These are phyloP conservation scores for Ampelomyces quisqualis DNA, from an alignment of 2,329 filamentous ascomycete species.

Conservation along the genomic window DNA sequence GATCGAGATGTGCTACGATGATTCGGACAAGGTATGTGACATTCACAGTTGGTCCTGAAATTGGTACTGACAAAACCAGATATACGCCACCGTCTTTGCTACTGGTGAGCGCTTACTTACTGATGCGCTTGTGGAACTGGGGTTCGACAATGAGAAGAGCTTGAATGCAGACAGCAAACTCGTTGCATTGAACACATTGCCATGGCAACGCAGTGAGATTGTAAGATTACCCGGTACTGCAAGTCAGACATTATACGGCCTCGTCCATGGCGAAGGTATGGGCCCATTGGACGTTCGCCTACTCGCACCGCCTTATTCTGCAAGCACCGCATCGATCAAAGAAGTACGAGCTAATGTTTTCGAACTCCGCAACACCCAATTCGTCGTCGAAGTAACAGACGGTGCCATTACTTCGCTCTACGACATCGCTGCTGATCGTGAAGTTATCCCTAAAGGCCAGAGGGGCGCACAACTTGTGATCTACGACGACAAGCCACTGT, in stretches of 20 bases:
- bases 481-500: constrained; percentile 95
- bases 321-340: constrained; percentile 49
- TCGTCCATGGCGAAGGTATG: constrained; percentile 49
- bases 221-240: constrained; percentile 57
- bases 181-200: constrained; percentile 78
- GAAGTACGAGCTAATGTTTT: constrained; percentile 64
- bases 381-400: constrained; percentile 69
- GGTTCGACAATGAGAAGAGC: constrained; percentile 54
- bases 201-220: constrained; percentile 78
- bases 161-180: constrained; percentile 50
- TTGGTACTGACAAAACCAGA: constrained; percentile 38
- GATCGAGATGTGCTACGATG: constrained; percentile 98
- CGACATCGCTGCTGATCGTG: constrained; percentile 70
- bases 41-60: accelerated
- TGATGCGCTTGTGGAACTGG: constrained; percentile 68
- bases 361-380: constrained; percentile 74
- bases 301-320: constrained; percentile 27
- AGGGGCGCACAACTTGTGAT: constrained; percentile 91
- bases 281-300: constrained; percentile 45
- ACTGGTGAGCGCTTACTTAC: constrained; percentile 71
- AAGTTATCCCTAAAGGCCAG: constrained; percentile 69
- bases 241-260: constrained; percentile 38
- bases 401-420: constrained; percentile 83
- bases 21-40: constrained; percentile 70
- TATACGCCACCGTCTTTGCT: constrained; percentile 81